Base-by-base conservation (phyloP, 805 yeast genomes). In the Sugiyamaella americana region DNA sequence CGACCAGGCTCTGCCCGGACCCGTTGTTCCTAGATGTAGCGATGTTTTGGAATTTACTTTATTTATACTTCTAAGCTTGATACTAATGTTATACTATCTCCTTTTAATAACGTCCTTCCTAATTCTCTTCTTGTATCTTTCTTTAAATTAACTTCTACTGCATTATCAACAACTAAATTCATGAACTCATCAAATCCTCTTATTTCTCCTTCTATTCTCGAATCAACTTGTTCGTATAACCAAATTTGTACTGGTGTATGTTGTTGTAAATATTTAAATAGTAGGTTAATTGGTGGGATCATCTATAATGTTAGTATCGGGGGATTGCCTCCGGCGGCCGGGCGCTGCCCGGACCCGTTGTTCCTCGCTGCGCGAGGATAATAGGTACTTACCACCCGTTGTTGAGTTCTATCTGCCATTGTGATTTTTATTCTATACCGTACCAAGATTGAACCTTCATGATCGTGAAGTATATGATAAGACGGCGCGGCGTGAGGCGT, bases 161-260 rank as follows among this genome's bases (percentile, higher is more conserved):
- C 83, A 42, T 77, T 76, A 29, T 76, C 80, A 19, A 80, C 66
- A 3, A 80, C 84, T 16, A 80, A 67, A 61, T 93, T 93, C 98
- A 93, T 94, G 60, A 89, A 91, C 68, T 94, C 98, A 65, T 93
- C 99, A 65, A 94, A 91, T 1, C 99, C 99, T 50, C 82, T 73
- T 24, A 93, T 81, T 51, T 74, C 77, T 1, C 98, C 98, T 56
- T 84, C 85, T 24, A 91, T 76, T 53, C 94, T 73, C 54, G 74
- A 72, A 18, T 79, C 80, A 0, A 81, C 75, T 64, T 93, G 96
- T 59, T 93, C 98, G 55, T 75, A 88, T 8, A 93, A 70, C 97
- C 97, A 91, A 30, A 93, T 78, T 5, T 82, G 78, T 29, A 93
- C 97, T 17, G 71, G 68, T 1, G 84, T 70, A 57, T 86, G 91